Conservation (phyloP, 306 rosid species). For the Delonix regia region DNA sequence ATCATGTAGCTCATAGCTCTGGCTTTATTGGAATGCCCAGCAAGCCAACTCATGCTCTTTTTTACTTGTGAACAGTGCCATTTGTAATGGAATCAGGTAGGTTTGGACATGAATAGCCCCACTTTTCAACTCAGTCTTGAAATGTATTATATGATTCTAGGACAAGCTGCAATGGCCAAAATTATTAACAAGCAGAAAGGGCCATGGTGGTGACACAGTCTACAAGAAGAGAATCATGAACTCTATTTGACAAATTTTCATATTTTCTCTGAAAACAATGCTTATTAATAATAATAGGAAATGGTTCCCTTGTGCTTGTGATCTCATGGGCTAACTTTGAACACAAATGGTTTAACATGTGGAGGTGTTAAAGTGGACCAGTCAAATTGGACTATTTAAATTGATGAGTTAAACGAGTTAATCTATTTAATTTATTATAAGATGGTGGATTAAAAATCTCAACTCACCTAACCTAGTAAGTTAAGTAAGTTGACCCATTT, state of each 20-base stretch:
- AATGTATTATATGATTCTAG: slow-evolving; percentile 20
- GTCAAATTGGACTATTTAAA: no score
- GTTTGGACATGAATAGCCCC: not conserved
- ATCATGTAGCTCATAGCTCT: no score
- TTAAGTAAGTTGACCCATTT: no score
- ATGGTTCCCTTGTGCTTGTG: slow-evolving; percentile 17
- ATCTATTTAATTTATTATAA: no score
- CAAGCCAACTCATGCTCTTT: no score
- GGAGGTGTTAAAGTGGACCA: no score
- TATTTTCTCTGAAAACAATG: slow-evolving; percentile 41
- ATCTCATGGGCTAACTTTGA: not conserved
- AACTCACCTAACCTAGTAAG: no score
- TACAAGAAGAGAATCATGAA: slow-evolving; percentile 48
- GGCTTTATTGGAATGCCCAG: no score
- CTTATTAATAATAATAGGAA: slow-evolving; percentile 24
- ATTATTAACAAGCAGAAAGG: slow-evolving; percentile 45
- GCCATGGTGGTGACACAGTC: slow-evolving; percentile 37
- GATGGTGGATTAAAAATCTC: no score
- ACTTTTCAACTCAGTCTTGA: slow-evolving; percentile 31
- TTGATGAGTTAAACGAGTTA: no score
- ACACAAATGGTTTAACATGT: no score
- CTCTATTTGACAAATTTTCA: slow-evolving; percentile 29
- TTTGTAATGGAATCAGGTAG: slow-evolving; percentile 16
- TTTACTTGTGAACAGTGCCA: not conserved
- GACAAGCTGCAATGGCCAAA: slow-evolving; percentile 45